Evolutionary conservation across 1,284 basidiomycete species (phyloP).

Genomic region (Pyrrhoderma noxium): DNA sequence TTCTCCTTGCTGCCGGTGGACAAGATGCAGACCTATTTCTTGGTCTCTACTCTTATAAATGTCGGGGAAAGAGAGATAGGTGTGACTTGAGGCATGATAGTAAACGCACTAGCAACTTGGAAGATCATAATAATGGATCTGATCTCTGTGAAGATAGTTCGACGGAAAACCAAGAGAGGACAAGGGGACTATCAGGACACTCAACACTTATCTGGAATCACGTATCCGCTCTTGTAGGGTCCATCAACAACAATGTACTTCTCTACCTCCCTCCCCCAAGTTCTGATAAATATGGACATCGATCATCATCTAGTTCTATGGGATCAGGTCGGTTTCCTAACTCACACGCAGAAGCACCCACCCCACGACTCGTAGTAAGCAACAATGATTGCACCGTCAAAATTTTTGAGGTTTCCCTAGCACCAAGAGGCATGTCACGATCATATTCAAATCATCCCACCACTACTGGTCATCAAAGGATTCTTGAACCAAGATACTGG

Average conservation of each 20-base stretch:
- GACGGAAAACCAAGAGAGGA: neutral
- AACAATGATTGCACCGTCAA: slow-evolving; percentile 78
- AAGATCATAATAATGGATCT: neutral
- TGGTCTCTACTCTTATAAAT: slow-evolving; percentile 36
- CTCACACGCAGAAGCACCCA: slow-evolving; percentile 23
- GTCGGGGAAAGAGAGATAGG: neutral
- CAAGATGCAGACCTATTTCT: slow-evolving; percentile 76
- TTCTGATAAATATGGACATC: slow-evolving; percentile 1
- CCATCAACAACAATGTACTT: slow-evolving; percentile 80
- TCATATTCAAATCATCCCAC: neutral
- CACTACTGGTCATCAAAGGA: neutral
- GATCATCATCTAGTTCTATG: neutral
- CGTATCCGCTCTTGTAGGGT: slow-evolving; percentile 48
- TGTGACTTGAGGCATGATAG: neutral
- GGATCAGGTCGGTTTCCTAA: slow-evolving; percentile 23
- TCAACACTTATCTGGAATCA: slow-evolving; percentile 42
- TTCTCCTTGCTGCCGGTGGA: slow-evolving; percentile 76
- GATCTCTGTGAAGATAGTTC: neutral
- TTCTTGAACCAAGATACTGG: neutral
- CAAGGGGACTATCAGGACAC: neutral
- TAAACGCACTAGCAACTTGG: neutral
- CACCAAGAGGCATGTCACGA: slow-evolving; percentile 8
- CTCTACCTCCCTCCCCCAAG: slow-evolving; percentile 44
- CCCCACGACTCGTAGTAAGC: slow-evolving; percentile 72
- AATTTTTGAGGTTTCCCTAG: slow-evolving; percentile 53